These are phyloP conservation scores for Nemania abortiva DNA, from an alignment of 2,329 filamentous ascomycete species.

Conservation along the genomic window DNA sequence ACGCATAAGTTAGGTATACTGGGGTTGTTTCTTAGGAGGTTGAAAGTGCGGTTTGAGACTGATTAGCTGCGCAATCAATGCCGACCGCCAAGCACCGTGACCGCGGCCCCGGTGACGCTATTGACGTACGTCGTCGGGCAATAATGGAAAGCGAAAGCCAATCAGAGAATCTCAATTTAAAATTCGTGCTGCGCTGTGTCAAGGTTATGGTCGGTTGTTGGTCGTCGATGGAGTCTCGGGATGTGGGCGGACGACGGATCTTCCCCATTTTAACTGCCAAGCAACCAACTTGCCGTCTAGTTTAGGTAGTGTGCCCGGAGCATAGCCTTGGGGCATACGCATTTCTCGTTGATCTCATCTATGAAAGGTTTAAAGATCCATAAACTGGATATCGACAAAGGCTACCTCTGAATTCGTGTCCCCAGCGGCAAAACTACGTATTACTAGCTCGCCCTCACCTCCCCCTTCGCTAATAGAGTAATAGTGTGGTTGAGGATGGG, in stretches of 20 bases:
- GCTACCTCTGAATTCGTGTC: too few species aligned
- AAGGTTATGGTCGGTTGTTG: too few species aligned
- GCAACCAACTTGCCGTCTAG: too few species aligned
- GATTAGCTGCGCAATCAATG: constrained; percentile 17
- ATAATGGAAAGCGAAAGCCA: constrained; percentile 10
- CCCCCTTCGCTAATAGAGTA: too few species aligned
- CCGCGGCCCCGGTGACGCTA: constrained; percentile 2
- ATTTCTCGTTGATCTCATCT: constrained; percentile 9
- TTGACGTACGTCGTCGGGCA: neutral
- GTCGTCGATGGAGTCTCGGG: neutral
- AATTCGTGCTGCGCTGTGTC: constrained; percentile 3
- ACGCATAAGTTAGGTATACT: constrained; percentile 6
- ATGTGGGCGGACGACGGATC: constrained; percentile 4
- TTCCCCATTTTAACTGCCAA: neutral
- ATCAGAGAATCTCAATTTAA: constrained; percentile 14
- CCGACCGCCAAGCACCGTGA: constrained; percentile 10
- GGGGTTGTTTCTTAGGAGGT: constrained; percentile 8
- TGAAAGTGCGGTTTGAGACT: constrained; percentile 1
- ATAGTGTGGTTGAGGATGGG: too few species aligned
- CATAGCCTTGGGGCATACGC: neutral
- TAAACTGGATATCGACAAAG: neutral
- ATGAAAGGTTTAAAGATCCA: constrained; percentile 11
- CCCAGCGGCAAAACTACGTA: too few species aligned
- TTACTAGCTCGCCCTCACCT: too few species aligned
- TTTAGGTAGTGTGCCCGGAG: too few species aligned